phyloP scores from a whole-genome alignment of 2,329 filamentous ascomycete genomes.

The Allantophomopsis lycopodina region DNA sequence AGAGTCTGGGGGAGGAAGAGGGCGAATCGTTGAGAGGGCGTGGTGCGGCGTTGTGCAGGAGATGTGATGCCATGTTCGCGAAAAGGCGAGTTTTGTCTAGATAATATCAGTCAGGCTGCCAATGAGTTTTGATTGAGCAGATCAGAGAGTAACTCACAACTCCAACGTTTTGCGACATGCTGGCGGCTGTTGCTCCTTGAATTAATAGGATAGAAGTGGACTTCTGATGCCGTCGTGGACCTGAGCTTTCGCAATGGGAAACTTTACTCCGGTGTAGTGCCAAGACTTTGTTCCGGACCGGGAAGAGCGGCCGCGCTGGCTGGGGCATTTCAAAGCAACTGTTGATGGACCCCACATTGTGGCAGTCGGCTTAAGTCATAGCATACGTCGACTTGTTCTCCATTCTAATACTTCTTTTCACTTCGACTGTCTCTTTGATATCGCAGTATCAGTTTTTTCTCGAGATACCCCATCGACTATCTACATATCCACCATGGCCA shows the following conservation, averaged over 20 bases:
- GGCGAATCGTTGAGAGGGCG: slow-evolving; percentile 36
- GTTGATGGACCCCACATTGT: too few species aligned
- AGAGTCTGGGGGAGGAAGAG: slow-evolving; percentile 20
- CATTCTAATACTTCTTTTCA: not conserved
- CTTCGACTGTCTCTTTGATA: not conserved
- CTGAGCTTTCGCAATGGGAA: not conserved
- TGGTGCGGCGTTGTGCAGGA: slow-evolving; percentile 57
- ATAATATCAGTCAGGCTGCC: slow-evolving; percentile 1
- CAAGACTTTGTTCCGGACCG: not conserved
- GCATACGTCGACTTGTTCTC: too few species aligned
- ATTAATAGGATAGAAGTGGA: too few species aligned
- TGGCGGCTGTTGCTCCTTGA: not conserved
- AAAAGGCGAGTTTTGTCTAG: slow-evolving; percentile 92
- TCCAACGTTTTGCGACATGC: slow-evolving; percentile 41
- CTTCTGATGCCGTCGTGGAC: too few species aligned
- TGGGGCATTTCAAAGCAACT: too few species aligned
- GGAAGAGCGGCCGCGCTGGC: not conserved
- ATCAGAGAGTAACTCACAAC: slow-evolving; percentile 37
- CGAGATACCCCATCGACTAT: not conserved
- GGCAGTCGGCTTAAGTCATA: too few species aligned
- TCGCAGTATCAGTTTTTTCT: not conserved
- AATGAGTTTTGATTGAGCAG: not conserved
- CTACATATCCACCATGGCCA: slow-evolving; percentile 11
- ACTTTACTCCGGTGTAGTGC: not conserved
- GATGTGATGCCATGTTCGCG: slow-evolving; percentile 81